These are phyloP conservation scores for Corchorus capsularis DNA, from an alignment of 345 rosid species.

Conservation along the genomic window DNA sequence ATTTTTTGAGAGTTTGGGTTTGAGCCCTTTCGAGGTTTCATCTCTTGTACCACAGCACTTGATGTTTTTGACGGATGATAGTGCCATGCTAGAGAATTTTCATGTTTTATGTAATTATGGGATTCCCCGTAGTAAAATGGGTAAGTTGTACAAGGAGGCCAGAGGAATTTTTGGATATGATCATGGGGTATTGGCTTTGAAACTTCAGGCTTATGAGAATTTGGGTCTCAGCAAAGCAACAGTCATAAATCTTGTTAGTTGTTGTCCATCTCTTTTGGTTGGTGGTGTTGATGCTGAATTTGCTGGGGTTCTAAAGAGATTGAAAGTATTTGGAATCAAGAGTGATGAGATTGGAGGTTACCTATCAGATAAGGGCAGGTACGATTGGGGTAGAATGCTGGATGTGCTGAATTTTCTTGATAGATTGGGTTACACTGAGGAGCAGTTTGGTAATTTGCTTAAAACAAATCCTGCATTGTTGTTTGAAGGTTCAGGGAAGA, in stretches of 20 bases:
- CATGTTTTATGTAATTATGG: constrained; percentile 65
- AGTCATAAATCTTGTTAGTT: constrained; percentile 58
- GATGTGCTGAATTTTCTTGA: constrained; percentile 66
- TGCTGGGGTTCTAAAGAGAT: constrained; percentile 50
- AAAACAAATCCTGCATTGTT: constrained; percentile 52
- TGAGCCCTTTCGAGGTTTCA: constrained; percentile 48
- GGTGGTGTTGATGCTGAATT: constrained; percentile 52
- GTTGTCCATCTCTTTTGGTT: constrained; percentile 59
- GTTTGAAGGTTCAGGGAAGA: constrained; percentile 68
- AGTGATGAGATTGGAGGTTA: constrained; percentile 51
- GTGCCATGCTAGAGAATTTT: constrained; percentile 62
- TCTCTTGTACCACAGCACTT: constrained; percentile 49
- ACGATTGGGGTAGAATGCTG: constrained; percentile 60
- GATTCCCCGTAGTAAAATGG: constrained; percentile 68
- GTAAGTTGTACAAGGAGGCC: constrained; percentile 65
- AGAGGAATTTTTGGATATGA: constrained; percentile 55
- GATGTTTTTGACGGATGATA: constrained; percentile 61
- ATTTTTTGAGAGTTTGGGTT: constrained; percentile 83
- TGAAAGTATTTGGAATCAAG: constrained; percentile 49
- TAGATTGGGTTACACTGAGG: constrained; percentile 54
- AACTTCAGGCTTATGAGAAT: constrained; percentile 57
- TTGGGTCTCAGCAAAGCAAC: constrained; percentile 55
- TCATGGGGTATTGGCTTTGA: constrained; percentile 43
- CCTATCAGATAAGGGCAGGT: constrained; percentile 42
- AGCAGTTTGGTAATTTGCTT: constrained; percentile 47